Conservation (phyloP, 805 yeast genomes). For the Priceomyces haplophilus region DNA sequence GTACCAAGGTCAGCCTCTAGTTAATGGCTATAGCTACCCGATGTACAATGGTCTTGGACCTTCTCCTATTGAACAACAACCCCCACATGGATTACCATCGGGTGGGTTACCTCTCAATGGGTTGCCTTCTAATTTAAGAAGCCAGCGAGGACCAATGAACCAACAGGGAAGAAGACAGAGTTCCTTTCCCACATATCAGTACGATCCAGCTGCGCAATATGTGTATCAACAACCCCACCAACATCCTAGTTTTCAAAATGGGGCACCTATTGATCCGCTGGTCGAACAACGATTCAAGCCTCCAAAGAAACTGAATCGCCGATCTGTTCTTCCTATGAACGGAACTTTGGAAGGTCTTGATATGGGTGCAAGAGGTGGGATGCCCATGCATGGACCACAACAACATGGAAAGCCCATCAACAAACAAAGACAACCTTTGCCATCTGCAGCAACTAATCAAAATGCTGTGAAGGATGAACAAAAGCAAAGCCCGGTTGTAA, state of each 20-base stretch:
- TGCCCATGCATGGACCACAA: constrained; percentile 36
- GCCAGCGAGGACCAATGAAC: constrained; percentile 9
- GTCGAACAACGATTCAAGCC: constrained; percentile 23
- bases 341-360: constrained; percentile 33
- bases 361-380: constrained; percentile 47
- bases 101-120: constrained; percentile 25
- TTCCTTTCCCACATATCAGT: constrained; percentile 13
- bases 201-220: constrained; percentile 8
- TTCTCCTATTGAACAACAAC: constrained; percentile 24
- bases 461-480: neutral
- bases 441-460: neutral
- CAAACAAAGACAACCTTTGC: constrained; percentile 14
- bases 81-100: constrained; percentile 31
- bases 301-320: constrained; percentile 32
- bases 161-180: constrained; percentile 11
- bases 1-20: constrained; percentile 1
- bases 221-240: constrained; percentile 6
- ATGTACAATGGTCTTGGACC: constrained; percentile 4
- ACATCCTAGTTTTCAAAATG: constrained; percentile 13
- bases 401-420: constrained; percentile 6
- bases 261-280: constrained; percentile 25
- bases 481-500: constrained; percentile 3
- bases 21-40: neutral
- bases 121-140: constrained; percentile 24
- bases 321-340: constrained; percentile 34